Conservation (phyloP, 805 yeast genomes). For the Myxozyma geophila region DNA sequence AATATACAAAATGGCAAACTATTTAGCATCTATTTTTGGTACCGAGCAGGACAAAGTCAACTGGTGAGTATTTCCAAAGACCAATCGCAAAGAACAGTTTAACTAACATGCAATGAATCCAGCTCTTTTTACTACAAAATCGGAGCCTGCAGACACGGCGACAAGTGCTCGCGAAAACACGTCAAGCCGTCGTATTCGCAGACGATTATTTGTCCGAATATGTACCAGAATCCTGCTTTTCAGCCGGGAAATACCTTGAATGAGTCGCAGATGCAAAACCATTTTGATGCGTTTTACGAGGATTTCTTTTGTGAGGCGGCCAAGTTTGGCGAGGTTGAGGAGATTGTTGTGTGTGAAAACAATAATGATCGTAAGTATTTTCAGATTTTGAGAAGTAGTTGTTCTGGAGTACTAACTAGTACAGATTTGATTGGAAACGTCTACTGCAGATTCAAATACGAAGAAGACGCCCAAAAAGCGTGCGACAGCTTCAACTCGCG, state of each 20-base stretch:
- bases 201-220: slow-evolving; percentile 66
- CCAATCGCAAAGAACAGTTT: not conserved
- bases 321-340: slow-evolving; percentile 57
- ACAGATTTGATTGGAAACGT: slow-evolving; percentile 78
- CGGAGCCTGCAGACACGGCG: slow-evolving; percentile 95
- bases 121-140: slow-evolving; percentile 70
- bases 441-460: slow-evolving; percentile 63
- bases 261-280: slow-evolving; percentile 49
- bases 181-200: slow-evolving; percentile 65
- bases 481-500: slow-evolving; percentile 67
- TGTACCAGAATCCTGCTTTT: slow-evolving; percentile 66
- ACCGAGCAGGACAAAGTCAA: slow-evolving; percentile 48
- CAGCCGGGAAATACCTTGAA: slow-evolving; percentile 39
- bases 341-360: slow-evolving; percentile 79
- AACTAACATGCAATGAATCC: slow-evolving; percentile 7
- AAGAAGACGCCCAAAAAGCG: slow-evolving; percentile 64
- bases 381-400: not conserved
- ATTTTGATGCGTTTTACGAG: slow-evolving; percentile 66
- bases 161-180: slow-evolving; percentile 75
- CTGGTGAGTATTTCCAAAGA: slow-evolving; percentile 40
- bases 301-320: slow-evolving; percentile 71
- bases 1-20: slow-evolving; percentile 41
- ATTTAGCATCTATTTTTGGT: slow-evolving; percentile 46
- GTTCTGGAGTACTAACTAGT: slow-evolving; percentile 1
- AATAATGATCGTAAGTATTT: slow-evolving; percentile 60